Conservation (phyloP, 2,329 filamentous ascomycete species). For the Clarireedia hainanense region DNA sequence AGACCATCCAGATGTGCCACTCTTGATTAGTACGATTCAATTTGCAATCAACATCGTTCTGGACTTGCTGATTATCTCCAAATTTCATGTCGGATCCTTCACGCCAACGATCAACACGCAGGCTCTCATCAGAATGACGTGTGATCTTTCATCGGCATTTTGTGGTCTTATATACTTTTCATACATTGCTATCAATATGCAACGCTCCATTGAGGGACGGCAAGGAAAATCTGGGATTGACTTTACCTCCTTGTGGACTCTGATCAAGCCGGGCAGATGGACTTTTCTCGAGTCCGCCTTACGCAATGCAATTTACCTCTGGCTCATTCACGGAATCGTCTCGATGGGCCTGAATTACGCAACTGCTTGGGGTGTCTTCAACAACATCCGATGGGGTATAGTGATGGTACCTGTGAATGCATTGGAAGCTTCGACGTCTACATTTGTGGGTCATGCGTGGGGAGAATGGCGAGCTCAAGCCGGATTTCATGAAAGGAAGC, state of each 20-base stretch:
- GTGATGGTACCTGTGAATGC: constrained; percentile 65
- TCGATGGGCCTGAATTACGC: constrained; percentile 56
- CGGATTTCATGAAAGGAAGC: constrained; percentile 24
- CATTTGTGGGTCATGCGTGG: constrained; percentile 62
- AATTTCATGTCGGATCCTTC: constrained; percentile 48
- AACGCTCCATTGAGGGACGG: constrained; percentile 1
- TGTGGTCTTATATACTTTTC: constrained; percentile 54
- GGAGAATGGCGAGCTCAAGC: constrained; percentile 39
- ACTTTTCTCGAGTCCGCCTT: constrained; percentile 59
- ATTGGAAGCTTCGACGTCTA: constrained; percentile 55
- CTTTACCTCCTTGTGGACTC: constrained; percentile 38
- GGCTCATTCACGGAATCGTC: constrained; percentile 59
- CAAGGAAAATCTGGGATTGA: constrained; percentile 31
- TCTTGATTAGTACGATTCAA: constrained; percentile 56
- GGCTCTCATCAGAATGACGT: constrained; percentile 54
- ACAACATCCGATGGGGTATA: constrained; percentile 65
- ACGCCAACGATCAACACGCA: constrained; percentile 56
- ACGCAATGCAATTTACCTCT: constrained; percentile 62
- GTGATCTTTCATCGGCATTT: constrained; percentile 47
- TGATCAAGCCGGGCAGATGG: constrained; percentile 48
- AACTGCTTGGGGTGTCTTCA: constrained; percentile 68
- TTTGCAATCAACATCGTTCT: constrained; percentile 60
- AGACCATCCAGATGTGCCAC: constrained; percentile 60
- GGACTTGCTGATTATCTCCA: constrained; percentile 59
- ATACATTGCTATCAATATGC: constrained; percentile 17